These are phyloP conservation scores for Phylloporus scabripes DNA, from an alignment of 768 basidiomycete genomes.

Conservation along the genomic window DNA sequence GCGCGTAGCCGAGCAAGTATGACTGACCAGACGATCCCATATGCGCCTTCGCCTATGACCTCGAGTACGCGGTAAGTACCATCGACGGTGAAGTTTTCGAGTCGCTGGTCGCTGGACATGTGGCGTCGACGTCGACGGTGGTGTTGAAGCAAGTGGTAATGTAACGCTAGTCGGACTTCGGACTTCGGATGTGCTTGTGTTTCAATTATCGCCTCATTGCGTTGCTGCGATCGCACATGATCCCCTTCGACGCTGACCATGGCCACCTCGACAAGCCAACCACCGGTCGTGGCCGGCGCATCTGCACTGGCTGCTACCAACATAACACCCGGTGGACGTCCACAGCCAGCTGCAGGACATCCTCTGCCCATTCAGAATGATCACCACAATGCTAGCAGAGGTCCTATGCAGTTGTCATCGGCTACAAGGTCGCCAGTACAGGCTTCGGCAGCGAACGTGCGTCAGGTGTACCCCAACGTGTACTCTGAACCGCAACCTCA, in stretches of 20 bases:
- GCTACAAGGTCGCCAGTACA: not conserved
- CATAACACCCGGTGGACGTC: not conserved
- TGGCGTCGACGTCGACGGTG: constrained; percentile 6
- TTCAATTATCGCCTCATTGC: not conserved
- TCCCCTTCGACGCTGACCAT: not conserved
- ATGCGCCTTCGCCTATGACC: constrained; percentile 92
- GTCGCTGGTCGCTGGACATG: constrained; percentile 27
- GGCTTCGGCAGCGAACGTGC: not conserved
- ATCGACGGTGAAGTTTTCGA: constrained; percentile 46
- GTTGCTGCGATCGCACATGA: not conserved
- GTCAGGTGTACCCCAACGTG: not conserved
- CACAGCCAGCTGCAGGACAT: not conserved
- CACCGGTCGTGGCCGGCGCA: not conserved
- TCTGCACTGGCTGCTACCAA: too few species aligned
- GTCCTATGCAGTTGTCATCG: not conserved
- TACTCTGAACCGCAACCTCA: not conserved
- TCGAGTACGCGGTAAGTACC: constrained; percentile 67
- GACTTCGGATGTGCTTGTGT: constrained; percentile 6
- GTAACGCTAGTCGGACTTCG: constrained; percentile 20
- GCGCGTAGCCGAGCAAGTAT: not conserved
- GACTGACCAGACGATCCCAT: constrained; percentile 75
- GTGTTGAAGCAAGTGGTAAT: constrained; percentile 1
- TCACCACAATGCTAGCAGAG: not conserved
- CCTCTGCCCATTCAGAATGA: not conserved
- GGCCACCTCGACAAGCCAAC: not conserved